These are phyloP conservation scores for Penicillium verrucosum DNA, from an alignment of 2,329 filamentous ascomycete genomes.

Conservation along the genomic window DNA sequence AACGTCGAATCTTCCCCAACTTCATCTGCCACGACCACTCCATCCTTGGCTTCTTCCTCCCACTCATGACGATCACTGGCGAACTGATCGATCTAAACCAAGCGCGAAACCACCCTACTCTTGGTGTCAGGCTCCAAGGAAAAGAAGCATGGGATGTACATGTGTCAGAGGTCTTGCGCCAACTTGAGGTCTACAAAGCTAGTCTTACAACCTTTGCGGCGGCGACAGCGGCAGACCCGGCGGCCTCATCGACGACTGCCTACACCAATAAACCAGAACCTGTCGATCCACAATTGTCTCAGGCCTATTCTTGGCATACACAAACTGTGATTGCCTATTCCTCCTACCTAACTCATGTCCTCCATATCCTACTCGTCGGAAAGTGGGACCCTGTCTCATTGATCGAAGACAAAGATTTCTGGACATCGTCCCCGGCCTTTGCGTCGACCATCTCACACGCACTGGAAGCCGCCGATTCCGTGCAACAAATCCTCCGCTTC, in stretches of 20 bases:
- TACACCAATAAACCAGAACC: slow-evolving; percentile 59
- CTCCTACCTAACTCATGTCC: slow-evolving; percentile 87
- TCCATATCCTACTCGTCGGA: slow-evolving; percentile 86
- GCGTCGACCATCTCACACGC: slow-evolving; percentile 84
- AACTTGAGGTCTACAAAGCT: slow-evolving; percentile 76
- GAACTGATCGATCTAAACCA: slow-evolving; percentile 90
- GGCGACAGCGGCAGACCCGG: slow-evolving; percentile 27
- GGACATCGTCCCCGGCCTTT: slow-evolving; percentile 88
- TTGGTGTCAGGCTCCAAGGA: slow-evolving; percentile 69
- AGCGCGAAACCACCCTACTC: slow-evolving; percentile 80
- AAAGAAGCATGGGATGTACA: slow-evolving; percentile 78
- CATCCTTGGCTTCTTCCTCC: slow-evolving; percentile 88
- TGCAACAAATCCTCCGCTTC: slow-evolving; percentile 81
- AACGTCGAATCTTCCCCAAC: slow-evolving; percentile 65
- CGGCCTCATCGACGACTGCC: slow-evolving; percentile 41
- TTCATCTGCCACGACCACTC: slow-evolving; percentile 84
- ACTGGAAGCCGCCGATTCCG: slow-evolving; percentile 82
- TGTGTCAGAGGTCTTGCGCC: slow-evolving; percentile 71
- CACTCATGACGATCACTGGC: slow-evolving; percentile 90
- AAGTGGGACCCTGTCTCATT: slow-evolving; percentile 94
- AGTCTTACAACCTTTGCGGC: slow-evolving; percentile 56
- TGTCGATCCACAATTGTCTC: slow-evolving; percentile 27
- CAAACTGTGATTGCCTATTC: slow-evolving; percentile 85
- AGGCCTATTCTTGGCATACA: slow-evolving; percentile 57
- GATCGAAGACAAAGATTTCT: slow-evolving; percentile 89